These are phyloP conservation scores for Tuber indicum DNA, from an alignment of 495 filamentous ascomycete genomes.

Conservation along the genomic window DNA sequence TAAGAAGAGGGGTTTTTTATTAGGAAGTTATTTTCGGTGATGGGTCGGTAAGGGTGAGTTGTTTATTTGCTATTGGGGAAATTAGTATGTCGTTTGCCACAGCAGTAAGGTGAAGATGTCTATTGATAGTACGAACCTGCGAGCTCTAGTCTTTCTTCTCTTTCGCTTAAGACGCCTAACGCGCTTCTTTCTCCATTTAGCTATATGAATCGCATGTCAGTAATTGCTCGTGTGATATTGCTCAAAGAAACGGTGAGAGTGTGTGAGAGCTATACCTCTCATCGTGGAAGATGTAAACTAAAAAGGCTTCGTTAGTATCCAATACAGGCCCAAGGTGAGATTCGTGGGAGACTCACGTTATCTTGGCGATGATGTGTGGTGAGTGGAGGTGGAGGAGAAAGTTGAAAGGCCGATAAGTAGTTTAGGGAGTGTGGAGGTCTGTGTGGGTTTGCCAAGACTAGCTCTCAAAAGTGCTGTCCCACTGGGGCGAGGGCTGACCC, in stretches of 20 bases:
- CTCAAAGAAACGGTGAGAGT: slow-evolving; percentile 8
- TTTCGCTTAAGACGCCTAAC: slow-evolving; percentile 42
- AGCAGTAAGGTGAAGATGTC: not conserved
- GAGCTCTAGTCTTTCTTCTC: slow-evolving; percentile 43
- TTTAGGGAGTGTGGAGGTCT: not conserved
- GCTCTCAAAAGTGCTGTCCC: not conserved
- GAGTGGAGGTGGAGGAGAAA: not conserved
- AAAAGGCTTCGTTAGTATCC: not conserved
- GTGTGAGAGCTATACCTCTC: not conserved
- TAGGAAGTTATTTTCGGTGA: slow-evolving; percentile 8
- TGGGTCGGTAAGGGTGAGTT: slow-evolving; percentile 30
- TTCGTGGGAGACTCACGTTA: not conserved
- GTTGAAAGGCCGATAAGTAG: not conserved
- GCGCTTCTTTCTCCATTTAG: slow-evolving; percentile 43
- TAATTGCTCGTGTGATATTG: slow-evolving; percentile 9
- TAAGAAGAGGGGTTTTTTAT: not conserved
- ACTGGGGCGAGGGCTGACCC: not conserved
- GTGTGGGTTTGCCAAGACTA: not conserved
- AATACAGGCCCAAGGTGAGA: not conserved
- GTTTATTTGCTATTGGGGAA: slow-evolving; percentile 37
- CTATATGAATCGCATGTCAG: slow-evolving; percentile 36
- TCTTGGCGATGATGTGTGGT: not conserved
- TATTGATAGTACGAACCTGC: slow-evolving; percentile 27
- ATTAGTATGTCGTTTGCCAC: slow-evolving; percentile 9
- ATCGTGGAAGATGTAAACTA: slow-evolving; percentile 5